Evolutionary conservation across 345 rosid species (phyloP).

Genomic region (Lepidium didymum): DNA sequence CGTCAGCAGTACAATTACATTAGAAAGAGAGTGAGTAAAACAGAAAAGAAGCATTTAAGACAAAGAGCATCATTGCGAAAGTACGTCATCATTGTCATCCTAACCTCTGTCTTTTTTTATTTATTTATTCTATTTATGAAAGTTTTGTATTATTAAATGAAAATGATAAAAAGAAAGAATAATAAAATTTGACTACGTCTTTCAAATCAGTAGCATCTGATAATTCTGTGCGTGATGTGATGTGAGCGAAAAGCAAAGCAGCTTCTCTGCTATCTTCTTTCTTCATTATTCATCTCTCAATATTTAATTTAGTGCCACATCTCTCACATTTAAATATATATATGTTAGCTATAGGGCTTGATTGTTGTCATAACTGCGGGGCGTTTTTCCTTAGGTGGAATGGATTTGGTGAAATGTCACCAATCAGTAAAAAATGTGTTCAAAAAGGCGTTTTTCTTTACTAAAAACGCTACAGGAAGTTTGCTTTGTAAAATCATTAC

Average conservation of each 20-base stretch:
- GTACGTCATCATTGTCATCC: conserved; percentile 27
- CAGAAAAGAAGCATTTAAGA: conserved; percentile 24
- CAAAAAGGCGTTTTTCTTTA: no score
- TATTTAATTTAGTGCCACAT: conserved; percentile 12
- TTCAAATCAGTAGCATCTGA: conserved; percentile 21
- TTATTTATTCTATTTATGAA: neutral
- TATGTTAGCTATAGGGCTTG: no score
- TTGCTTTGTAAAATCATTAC: no score
- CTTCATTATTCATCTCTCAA: conserved; percentile 1
- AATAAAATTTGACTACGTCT: conserved; percentile 8
- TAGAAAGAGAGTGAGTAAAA: conserved; percentile 7
- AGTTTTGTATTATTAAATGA: neutral
- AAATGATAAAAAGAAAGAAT: neutral
- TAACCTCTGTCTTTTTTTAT: conserved; percentile 3
- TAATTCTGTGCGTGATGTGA: conserved; percentile 24
- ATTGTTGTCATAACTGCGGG: no score
- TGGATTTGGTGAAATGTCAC: no score
- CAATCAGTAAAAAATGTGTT: no score
- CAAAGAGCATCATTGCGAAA: conserved; percentile 29
- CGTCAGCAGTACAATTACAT: conserved; percentile 19
- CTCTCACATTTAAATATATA: neutral
- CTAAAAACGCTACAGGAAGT: no score
- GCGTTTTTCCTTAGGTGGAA: no score
- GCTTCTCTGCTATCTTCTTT: conserved; percentile 6
- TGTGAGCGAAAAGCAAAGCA: conserved; percentile 16